Evolutionary conservation across 805 yeast species (phyloP).

Genomic region (Pichia eremophila): DNA sequence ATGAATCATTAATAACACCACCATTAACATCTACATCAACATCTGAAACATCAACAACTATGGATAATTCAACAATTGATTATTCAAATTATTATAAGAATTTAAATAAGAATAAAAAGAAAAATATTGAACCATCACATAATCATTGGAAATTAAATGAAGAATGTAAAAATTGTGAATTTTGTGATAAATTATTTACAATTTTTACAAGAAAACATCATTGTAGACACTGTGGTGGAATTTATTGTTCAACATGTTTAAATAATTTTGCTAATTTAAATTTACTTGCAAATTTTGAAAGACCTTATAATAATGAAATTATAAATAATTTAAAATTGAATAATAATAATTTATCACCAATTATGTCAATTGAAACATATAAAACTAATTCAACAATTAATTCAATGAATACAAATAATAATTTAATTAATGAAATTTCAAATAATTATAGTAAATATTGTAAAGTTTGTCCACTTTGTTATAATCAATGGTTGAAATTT

Average conservation of each 20-base stretch:
- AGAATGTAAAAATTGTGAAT: slow-evolving; percentile 29
- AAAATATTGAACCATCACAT: slow-evolving; percentile 37
- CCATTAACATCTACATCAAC: slow-evolving; percentile 4
- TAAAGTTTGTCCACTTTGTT: slow-evolving; percentile 23
- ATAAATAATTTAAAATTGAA: not conserved
- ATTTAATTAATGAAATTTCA: not conserved
- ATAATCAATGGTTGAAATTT: slow-evolving; percentile 18
- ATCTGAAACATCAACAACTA: too few species aligned
- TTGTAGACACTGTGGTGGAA: slow-evolving; percentile 43
- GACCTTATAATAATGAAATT: slow-evolving; percentile 11
- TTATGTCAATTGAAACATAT: slow-evolving; percentile 9
- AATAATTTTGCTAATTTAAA: slow-evolving; percentile 24
- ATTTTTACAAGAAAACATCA: slow-evolving; percentile 35
- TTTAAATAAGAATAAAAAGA: not conserved
- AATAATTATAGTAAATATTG: slow-evolving; percentile 7
- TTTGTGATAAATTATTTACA: slow-evolving; percentile 20
- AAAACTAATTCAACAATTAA: slow-evolving; percentile 1
- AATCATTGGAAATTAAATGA: slow-evolving; percentile 44
- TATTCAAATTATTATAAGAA: not conserved
- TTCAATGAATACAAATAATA: not conserved
- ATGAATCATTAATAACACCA: not conserved
- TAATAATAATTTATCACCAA: not conserved
- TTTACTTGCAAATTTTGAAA: slow-evolving; percentile 28
- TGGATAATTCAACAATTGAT: too few species aligned
- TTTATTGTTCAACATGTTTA: slow-evolving; percentile 31